Base-by-base conservation (phyloP, 148 eudicot species). In the Simmondsia chinensis region DNA sequence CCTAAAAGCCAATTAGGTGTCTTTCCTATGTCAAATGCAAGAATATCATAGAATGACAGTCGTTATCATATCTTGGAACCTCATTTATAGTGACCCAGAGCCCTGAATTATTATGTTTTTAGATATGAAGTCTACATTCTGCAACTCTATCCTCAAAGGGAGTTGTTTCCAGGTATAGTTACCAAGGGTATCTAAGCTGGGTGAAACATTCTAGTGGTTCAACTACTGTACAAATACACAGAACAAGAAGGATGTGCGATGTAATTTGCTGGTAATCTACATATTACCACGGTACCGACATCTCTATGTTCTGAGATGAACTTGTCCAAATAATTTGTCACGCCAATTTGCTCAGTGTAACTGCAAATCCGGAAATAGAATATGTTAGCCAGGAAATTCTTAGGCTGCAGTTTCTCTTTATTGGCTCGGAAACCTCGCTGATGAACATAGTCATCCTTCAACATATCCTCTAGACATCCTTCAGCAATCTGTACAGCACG, bases 401-500 rank as follows among this genome's bases (percentile, higher is more conserved):
- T 59, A n/a, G 95, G 82, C 52, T 57, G 62, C 60, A 66, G 66
- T 23, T 53, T 60, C 26, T 50, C 59, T 40, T 61, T 56, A 48
- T 43, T 42, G 25, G 66, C 54, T 48, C 55, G 65, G 45, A 26
- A 43, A 36, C 54, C 69, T 59, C 70, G 76, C 33, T 39, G 69
- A 33, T 53, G 60, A 48, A 58, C 64, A 41, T 42, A 37, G 33
- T 29, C 36, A 61, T 73, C 76, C 32, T 68, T 73, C 40, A 54
- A 42, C 78, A 84, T 71, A 59, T 80, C 84, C 43, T 80, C 75
- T 17, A 75, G 39, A 50, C 94, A 81, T 52, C 95, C 93, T 72
- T 82, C 74, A 48, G 97, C 95, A 59, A 89, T 76, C 69, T 89
- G 95, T 60, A 76, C 68, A 67, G 72, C 97, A 37, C 94, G 97